Base-by-base conservation (phyloP, 768 basidiomycete species). In the Phanerodontia chrysosporium region DNA sequence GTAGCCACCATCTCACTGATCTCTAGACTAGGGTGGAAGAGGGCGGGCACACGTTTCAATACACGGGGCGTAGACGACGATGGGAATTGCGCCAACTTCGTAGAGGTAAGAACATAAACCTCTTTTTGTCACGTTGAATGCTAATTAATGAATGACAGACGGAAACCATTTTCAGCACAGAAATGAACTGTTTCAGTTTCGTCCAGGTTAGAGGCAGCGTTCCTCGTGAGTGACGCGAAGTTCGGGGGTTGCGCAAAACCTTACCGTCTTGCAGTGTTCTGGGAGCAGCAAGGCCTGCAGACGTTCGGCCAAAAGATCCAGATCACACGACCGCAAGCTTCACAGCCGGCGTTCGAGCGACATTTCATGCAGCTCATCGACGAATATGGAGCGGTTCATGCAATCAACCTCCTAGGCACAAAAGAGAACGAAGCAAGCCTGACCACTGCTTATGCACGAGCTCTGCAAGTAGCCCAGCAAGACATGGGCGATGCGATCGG, bases 21-120 rank as follows among this genome's bases (percentile, higher is more conserved):
- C 51, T 93, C 90, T 13, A 80, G 97, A 42, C 79, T 98, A 4
- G 89, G 95, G 10, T 95, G 92, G 87, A 95, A 93, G 74, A 82
- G 96, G 63, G 95, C 97, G 25, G 97, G 97, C 2, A 98, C 97
- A 21, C 84, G 97, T 39, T 99, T 98, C 76, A 98, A 97, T 70
- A 95, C 95, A 13, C 83, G 96, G 58, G 96, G 96, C 1, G 90
- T 98, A 10, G 95, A 98, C 68, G 95, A 97, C 69, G 91, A 95
- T 63, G 94, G 95, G 36, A 87, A 95, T 69, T 89, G 88, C 29
- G 96, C 96, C 30, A 98, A 98, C 69, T 98, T 97, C 72, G 96
- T 96, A 7, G 97, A 99, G 83, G 92, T 86, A 65, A 55, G 45
- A 32, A n/a, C n/a, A n/a, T n/a, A n/a, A n/a, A n/a, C n/a, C n/a